These are phyloP conservation scores for Pelargonium nanum DNA, from an alignment of 345 rosid genomes.

Conservation along the genomic window DNA sequence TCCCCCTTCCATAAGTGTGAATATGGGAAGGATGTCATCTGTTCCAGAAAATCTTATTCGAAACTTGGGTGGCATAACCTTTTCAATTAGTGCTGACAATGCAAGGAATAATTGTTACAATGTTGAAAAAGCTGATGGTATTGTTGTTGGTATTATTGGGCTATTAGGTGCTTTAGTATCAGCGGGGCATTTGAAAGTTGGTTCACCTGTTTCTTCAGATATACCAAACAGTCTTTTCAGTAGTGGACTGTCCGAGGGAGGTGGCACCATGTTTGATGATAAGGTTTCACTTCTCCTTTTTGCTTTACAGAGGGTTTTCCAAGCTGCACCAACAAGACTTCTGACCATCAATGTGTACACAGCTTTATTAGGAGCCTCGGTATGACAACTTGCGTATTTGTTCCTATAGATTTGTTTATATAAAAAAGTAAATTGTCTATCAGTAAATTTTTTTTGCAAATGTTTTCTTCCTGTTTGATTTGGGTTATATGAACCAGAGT, in stretches of 20 bases:
- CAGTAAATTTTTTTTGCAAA: background rate
- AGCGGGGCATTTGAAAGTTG: slow-evolving; percentile 65
- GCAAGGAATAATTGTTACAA: slow-evolving; percentile 94
- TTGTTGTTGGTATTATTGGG: slow-evolving; percentile 81
- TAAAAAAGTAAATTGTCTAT: background rate
- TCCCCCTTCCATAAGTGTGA: slow-evolving; percentile 27
- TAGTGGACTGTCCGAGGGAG: slow-evolving; percentile 58
- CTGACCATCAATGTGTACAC: slow-evolving; percentile 75
- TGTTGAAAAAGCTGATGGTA: slow-evolving; percentile 78
- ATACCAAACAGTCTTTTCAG: slow-evolving; percentile 48
- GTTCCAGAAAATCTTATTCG: slow-evolving; percentile 48
- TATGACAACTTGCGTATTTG: slow-evolving; percentile 20
- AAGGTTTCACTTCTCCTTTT: slow-evolving; percentile 83
- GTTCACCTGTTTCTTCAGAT: slow-evolving; percentile 45
- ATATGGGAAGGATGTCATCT: slow-evolving; percentile 48
- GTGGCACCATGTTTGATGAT: slow-evolving; percentile 88
- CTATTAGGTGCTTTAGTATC: slow-evolving; percentile 76
- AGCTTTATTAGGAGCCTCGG: slow-evolving; percentile 95
- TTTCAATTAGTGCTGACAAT: slow-evolving; percentile 86
- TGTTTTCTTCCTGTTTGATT: background rate
- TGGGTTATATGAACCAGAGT: background rate
- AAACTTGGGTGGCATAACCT: slow-evolving; percentile 89
- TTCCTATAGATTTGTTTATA: background rate
- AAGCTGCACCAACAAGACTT: slow-evolving; percentile 86
- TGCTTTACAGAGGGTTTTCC: slow-evolving; percentile 89